Evolutionary conservation across 2,329 filamentous ascomycete species (phyloP).

Genomic region (Scedosporium minutisporum): DNA sequence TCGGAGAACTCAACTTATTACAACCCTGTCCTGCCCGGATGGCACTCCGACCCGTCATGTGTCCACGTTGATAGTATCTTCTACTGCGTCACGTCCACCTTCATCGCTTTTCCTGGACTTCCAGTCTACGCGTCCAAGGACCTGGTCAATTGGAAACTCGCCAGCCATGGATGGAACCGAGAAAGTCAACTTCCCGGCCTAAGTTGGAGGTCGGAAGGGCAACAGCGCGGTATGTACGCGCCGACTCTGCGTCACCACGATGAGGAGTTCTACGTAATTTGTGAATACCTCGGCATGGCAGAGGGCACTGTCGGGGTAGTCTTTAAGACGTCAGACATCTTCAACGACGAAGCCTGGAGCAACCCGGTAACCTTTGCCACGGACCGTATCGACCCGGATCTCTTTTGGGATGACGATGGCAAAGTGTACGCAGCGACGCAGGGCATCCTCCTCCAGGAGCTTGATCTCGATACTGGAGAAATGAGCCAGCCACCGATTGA

Average conservation of each 20-base stretch:
- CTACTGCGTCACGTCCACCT: conserved; percentile 42
- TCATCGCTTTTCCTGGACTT: conserved; percentile 41
- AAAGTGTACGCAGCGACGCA: conserved; percentile 36
- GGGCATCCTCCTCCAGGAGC: conserved; percentile 15
- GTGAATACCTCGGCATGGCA: conserved; percentile 11
- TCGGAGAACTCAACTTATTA: conserved; percentile 15
- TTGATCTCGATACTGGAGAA: conserved; percentile 25
- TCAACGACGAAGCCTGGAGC: conserved; percentile 15
- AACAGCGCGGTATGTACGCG: conserved; percentile 20
- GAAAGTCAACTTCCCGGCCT: conserved; percentile 3
- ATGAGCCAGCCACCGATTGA: conserved; percentile 19
- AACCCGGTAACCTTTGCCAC: conserved; percentile 17
- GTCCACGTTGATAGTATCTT: conserved; percentile 34
- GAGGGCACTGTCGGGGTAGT: conserved; percentile 10
- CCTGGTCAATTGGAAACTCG: conserved; percentile 37
- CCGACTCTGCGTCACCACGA: conserved; percentile 31
- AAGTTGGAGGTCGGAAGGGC: conserved; percentile 2
- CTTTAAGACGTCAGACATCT: conserved; percentile 12
- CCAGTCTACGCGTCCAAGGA: conserved; percentile 43
- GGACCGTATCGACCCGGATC: conserved; percentile 29
- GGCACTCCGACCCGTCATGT: conserved; percentile 38
- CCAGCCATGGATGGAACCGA: conserved; percentile 9
- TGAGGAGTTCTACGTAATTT: conserved; percentile 11
- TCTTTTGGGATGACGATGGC: conserved; percentile 47
- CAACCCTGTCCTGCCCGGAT: conserved; percentile 40